Evolutionary conservation across 1,284 basidiomycete genomes (phyloP).

Genomic region (Boletus albobrunnescens): DNA sequence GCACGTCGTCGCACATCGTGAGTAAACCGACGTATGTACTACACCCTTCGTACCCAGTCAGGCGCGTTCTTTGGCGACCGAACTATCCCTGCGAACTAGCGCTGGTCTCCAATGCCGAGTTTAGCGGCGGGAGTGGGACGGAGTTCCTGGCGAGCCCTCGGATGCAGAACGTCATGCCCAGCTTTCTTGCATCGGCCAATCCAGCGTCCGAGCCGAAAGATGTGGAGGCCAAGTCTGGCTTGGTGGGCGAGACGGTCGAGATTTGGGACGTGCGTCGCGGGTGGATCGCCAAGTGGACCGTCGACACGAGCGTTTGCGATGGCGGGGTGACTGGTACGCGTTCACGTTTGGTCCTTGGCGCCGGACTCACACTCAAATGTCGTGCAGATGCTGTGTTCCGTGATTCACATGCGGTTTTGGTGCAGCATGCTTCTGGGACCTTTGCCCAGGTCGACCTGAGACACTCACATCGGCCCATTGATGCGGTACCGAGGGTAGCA

Average conservation of each 20-base stretch:
- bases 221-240: constrained; percentile 22
- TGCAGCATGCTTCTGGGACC: constrained; percentile 71
- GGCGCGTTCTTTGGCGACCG: constrained; percentile 76
- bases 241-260: constrained; percentile 61
- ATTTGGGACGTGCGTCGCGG: constrained; percentile 85
- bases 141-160: constrained; percentile 33
- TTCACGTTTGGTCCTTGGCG: background rate
- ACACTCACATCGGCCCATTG: constrained; percentile 59
- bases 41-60: constrained; percentile 72
- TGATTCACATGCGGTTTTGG: constrained; percentile 72
- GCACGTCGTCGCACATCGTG: constrained; percentile 48
- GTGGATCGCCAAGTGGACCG: constrained; percentile 79
- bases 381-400: constrained; percentile 64
- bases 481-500: constrained; percentile 64
- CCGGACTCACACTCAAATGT: background rate
- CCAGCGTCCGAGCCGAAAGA: constrained; percentile 14
- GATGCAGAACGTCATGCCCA: constrained; percentile 24
- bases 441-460: constrained; percentile 80
- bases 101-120: constrained; percentile 64
- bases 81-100: constrained; percentile 78
- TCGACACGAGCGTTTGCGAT: constrained; percentile 59
- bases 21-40: constrained; percentile 68
- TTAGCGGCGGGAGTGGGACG: constrained; percentile 35
- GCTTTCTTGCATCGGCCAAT: constrained; percentile 16
- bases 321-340: constrained; percentile 65